Evolutionary conservation across 208 protist genomes (phyloP).

Genomic region (Histomonas meleagridis): DNA sequence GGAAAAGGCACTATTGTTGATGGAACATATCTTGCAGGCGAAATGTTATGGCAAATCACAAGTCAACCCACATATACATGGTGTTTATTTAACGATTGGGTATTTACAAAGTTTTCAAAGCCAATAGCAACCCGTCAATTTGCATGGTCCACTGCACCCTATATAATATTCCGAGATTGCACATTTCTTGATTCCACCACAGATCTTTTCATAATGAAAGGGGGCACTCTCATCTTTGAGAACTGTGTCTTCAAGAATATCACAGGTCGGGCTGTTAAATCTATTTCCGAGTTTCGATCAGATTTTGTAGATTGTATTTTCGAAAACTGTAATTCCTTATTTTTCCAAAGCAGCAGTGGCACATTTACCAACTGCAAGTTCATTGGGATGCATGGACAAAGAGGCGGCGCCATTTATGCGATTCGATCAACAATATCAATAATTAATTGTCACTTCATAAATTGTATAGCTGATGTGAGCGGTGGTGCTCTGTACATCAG

Average conservation of each 20-base stretch:
- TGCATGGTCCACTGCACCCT: not conserved
- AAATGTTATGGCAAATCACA: not conserved
- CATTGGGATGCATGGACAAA: not conserved
- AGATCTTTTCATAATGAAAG: not conserved
- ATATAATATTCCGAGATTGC: not conserved
- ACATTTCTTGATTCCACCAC: not conserved
- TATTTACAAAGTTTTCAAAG: not conserved
- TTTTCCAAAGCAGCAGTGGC: not conserved
- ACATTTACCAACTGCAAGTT: not conserved
- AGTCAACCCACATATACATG: not conserved
- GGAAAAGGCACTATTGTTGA: not conserved
- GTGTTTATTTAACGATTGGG: not conserved
- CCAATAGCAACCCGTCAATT: not conserved
- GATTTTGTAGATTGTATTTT: not conserved
- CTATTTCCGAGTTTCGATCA: not conserved
- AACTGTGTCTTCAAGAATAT: not conserved
- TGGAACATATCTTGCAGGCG: not conserved
- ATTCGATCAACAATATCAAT: not conserved
- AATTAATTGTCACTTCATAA: not conserved
- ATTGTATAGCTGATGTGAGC: not conserved
- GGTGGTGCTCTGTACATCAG: not conserved
- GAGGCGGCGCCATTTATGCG: conserved; percentile 5
- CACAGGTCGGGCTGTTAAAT: not conserved
- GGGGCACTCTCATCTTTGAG: conserved; percentile 10
- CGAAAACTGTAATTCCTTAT: not conserved